phyloP scores from a whole-genome alignment of 2,329 filamentous ascomycete species.

The Monosporascus cannonballus region DNA sequence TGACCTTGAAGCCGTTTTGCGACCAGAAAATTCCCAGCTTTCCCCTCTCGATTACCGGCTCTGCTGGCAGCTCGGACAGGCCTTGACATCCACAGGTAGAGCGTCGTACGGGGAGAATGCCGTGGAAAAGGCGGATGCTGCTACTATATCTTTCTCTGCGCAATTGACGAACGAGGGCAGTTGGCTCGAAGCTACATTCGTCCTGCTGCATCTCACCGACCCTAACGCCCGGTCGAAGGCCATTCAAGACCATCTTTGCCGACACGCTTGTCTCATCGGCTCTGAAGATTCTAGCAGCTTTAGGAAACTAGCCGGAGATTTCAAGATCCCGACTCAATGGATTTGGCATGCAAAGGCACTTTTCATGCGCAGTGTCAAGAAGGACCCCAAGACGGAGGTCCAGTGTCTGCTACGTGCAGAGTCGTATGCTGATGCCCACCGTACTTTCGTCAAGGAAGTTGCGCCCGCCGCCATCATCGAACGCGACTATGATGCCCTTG shows the following conservation, averaged over 20 bases:
- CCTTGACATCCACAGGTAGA: constrained; percentile 47
- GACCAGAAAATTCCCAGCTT: constrained; percentile 70
- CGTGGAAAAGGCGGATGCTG: constrained; percentile 57
- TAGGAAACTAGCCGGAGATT: constrained; percentile 52
- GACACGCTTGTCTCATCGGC: constrained; percentile 63
- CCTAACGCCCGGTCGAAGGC: constrained; percentile 56
- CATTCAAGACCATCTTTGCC: constrained; percentile 67
- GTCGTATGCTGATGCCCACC: constrained; percentile 75
- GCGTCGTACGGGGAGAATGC: constrained; percentile 48
- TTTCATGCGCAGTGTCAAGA: constrained; percentile 67
- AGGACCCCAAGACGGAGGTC: constrained; percentile 66
- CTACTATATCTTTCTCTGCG: constrained; percentile 59
- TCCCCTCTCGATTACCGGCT: constrained; percentile 70
- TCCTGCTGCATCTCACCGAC: constrained; percentile 69
- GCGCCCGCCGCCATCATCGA: constrained; percentile 79
- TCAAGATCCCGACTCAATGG: constrained; percentile 71
- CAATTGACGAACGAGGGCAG: constrained; percentile 58
- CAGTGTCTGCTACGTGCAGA: constrained; percentile 73
- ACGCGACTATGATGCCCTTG: constrained; percentile 67
- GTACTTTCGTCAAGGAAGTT: constrained; percentile 72
- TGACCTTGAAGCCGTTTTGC: constrained; percentile 63
- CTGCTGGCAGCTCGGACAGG: constrained; percentile 78
- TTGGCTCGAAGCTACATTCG: constrained; percentile 68
- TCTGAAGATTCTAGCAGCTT: constrained; percentile 51
- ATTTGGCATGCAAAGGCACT: constrained; percentile 83